Evolutionary conservation across 805 yeast genomes (phyloP).

Genomic region (Schwanniomyces occidentalis): DNA sequence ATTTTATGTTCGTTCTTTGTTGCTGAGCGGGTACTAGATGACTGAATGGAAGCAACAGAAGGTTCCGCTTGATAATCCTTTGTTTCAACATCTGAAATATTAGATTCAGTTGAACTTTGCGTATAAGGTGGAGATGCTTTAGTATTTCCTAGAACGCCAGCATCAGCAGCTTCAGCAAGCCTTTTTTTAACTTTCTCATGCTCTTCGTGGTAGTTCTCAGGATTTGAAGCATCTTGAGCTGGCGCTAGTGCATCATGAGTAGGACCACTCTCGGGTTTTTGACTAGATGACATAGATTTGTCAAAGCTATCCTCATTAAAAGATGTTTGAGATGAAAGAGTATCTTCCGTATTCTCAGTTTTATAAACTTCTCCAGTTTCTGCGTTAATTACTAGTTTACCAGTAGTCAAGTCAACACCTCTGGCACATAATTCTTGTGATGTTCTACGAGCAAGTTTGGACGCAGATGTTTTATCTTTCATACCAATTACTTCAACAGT

Average conservation of each 20-base stretch:
- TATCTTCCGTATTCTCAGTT: no score
- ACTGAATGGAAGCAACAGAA: no score
- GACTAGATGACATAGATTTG: no score
- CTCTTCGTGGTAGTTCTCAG: slow-evolving; percentile 2
- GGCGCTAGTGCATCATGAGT: no score
- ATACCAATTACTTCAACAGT: slow-evolving; percentile 38
- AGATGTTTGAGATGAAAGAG: no score
- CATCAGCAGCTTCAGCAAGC: slow-evolving; percentile 4
- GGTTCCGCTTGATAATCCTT: no score
- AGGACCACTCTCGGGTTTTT: no score
- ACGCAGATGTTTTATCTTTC: slow-evolving; percentile 27
- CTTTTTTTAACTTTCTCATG: slow-evolving; percentile 5
- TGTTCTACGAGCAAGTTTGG: slow-evolving; percentile 31
- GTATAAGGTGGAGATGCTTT: no score
- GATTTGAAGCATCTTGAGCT: not conserved
- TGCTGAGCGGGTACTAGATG: no score
- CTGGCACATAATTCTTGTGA: slow-evolving; percentile 27
- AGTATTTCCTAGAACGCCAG: not conserved
- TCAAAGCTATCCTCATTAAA: no score
- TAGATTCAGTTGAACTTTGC: not conserved
- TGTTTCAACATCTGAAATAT: not conserved
- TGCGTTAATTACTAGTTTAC: slow-evolving; percentile 35
- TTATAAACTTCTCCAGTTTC: slow-evolving; percentile 33
- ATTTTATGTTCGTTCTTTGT: no score
- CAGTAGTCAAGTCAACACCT: slow-evolving; percentile 34